These are phyloP conservation scores for Alternaria longipes DNA, from an alignment of 2,329 filamentous ascomycete species.

Conservation along the genomic window DNA sequence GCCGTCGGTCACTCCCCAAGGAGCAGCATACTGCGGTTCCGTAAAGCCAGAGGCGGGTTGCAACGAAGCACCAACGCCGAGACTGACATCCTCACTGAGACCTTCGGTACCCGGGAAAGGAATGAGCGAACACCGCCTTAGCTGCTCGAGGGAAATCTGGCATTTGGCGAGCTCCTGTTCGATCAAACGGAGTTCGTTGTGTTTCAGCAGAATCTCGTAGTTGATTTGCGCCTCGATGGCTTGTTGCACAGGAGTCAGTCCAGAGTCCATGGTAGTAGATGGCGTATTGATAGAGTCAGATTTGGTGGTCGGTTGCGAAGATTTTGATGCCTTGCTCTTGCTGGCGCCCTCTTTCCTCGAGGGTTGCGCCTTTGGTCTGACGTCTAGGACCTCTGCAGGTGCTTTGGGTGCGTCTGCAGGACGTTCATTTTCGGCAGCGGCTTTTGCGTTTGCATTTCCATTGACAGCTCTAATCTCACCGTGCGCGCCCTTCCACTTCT, in stretches of 20 bases:
- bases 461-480: conserved; percentile 41
- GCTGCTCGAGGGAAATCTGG: conserved; percentile 89
- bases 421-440: conserved; percentile 27
- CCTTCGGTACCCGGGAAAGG: conserved; percentile 81
- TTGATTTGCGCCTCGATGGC: conserved; percentile 87
- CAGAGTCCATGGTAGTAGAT: conserved; percentile 38
- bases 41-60: conserved; percentile 68
- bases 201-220: conserved; percentile 90
- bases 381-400: conserved; percentile 34
- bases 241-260: conserved; percentile 67
- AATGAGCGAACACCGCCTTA: conserved; percentile 90
- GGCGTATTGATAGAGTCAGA: conserved; percentile 33
- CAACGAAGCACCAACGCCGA: conserved; percentile 77
- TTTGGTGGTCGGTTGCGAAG: conserved; percentile 34
- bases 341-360: conserved; percentile 41
- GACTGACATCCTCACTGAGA: conserved; percentile 73
- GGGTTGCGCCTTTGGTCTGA: conserved; percentile 41
- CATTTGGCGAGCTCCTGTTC: conserved; percentile 97
- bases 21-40: conserved; percentile 79
- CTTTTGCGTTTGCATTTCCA: conserved; percentile 20
- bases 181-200: conserved; percentile 91
- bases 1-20: conserved; percentile 90
- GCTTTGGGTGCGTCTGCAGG: conserved; percentile 27
- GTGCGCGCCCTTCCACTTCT: conserved; percentile 51
- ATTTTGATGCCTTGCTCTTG: conserved; percentile 41